Percentiles rank a stretch among this genome's conserved stretches.
Conservation (phyloP, 2,329 filamentous ascomycete genomes). For the Diplodia seriata region DNA sequence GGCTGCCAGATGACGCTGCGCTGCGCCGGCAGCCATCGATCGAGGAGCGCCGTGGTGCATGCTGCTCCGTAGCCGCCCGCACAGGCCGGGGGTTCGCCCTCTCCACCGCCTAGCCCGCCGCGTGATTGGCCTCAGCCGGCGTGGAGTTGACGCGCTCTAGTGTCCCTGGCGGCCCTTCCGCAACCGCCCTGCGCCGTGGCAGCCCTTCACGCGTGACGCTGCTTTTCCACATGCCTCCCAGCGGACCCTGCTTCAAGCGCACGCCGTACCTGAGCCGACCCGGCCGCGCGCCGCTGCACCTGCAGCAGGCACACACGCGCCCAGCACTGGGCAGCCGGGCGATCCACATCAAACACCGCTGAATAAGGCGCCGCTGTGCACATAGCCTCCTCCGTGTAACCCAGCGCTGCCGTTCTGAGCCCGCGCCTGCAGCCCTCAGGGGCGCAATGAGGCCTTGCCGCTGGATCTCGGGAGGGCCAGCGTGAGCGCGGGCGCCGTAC, state of each 20-base stretch:
- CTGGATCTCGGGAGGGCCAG: slow-evolving; percentile 29
- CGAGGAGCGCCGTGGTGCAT: slow-evolving; percentile 6
- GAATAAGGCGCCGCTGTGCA: slow-evolving; percentile 22
- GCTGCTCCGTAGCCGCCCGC: slow-evolving; percentile 7
- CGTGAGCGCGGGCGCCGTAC: slow-evolving; percentile 19
- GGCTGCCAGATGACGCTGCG: slow-evolving; percentile 28
- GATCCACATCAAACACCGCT: slow-evolving; percentile 24
- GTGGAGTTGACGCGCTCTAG: slow-evolving; percentile 5
- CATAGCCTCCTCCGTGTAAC: slow-evolving; percentile 30
- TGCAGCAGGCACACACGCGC: slow-evolving; percentile 10
- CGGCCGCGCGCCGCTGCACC: slow-evolving; percentile 6
- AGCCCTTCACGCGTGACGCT: slow-evolving; percentile 18
- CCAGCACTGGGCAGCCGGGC: slow-evolving; percentile 3
- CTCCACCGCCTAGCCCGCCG: slow-evolving; percentile 8
- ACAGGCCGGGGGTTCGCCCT: slow-evolving; percentile 22
- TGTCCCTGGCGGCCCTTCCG: slow-evolving; percentile 4
- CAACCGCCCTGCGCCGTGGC: not conserved
- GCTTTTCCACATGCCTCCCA: slow-evolving; percentile 1
- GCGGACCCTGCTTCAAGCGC: slow-evolving; percentile 20
- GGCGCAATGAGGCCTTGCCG: slow-evolving; percentile 19
- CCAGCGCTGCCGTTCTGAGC: slow-evolving; percentile 15
- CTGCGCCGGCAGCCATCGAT: slow-evolving; percentile 27
- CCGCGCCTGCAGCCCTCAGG: slow-evolving; percentile 12
- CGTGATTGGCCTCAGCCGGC: slow-evolving; percentile 2
- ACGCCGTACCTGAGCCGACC: slow-evolving; percentile 6